Conservation (phyloP, 78 protist species). For the Anaeramoeba flamelloides region DNA sequence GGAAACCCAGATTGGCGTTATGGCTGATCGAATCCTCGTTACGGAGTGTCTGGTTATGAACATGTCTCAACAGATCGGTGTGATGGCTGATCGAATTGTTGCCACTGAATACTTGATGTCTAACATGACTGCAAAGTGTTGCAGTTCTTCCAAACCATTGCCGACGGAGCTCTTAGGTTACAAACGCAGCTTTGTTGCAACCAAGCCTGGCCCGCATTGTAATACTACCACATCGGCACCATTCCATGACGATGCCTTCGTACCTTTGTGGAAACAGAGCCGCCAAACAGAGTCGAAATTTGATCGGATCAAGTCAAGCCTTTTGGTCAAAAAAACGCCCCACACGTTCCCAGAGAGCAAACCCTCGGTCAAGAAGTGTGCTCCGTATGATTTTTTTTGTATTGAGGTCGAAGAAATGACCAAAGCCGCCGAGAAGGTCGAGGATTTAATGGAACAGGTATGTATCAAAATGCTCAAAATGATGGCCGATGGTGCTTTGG, state of each 20-base stretch:
- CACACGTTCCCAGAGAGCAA: background rate
- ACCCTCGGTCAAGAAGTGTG: background rate
- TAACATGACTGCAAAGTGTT: slow-evolving; percentile 1
- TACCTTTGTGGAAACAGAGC: background rate
- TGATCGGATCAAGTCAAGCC: background rate
- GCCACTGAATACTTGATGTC: background rate
- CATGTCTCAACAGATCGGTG: background rate
- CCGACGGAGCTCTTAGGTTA: background rate
- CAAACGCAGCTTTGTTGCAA: no score
- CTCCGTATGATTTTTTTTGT: background rate
- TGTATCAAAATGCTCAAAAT: background rate
- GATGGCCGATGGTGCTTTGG: background rate
- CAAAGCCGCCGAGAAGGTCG: background rate
- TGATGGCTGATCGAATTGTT: background rate
- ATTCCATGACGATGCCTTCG: background rate
- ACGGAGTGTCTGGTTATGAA: slow-evolving; percentile 1
- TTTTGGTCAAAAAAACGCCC: background rate
- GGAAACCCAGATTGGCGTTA: background rate
- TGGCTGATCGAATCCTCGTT: background rate
- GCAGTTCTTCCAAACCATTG: background rate
- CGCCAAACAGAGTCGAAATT: background rate
- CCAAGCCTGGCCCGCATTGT: no score
- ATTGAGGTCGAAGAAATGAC: background rate
- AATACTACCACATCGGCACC: no score
- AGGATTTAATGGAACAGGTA: background rate